Percentiles rank a stretch among this genome's conserved stretches.
Conservation (phyloP, 352 stramenopile species). For the Phytophthora sansomeana region DNA sequence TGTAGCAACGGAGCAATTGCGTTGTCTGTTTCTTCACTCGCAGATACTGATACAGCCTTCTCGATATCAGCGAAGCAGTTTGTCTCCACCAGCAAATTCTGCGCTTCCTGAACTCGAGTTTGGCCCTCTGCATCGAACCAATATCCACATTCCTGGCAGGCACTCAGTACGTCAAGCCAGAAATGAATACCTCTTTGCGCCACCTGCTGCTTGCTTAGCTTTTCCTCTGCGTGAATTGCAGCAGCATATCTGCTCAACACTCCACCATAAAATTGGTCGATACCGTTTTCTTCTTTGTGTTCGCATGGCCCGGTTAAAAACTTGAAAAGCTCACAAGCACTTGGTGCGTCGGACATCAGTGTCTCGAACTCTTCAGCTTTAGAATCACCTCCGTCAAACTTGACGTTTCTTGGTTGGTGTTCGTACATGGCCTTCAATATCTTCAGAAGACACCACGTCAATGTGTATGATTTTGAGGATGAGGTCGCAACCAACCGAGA, state of each 20-base stretch:
- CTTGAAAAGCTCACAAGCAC: conserved; percentile 31
- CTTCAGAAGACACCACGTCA: conserved; percentile 36
- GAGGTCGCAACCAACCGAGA: conserved; percentile 14
- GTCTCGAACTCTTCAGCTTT: conserved; percentile 1
- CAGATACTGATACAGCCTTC: conserved; percentile 10
- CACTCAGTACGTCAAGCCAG: conserved; percentile 41
- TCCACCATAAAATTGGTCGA: not conserved
- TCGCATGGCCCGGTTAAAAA: conserved; percentile 18
- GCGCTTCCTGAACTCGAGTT: conserved; percentile 47
- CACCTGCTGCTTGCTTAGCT: not conserved
- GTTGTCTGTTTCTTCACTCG: not conserved
- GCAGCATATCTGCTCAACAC: conserved; percentile 1
- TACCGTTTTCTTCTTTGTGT: not conserved
- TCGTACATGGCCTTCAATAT: conserved; percentile 31
- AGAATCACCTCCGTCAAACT: conserved; percentile 1
- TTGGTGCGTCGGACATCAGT: conserved; percentile 13
- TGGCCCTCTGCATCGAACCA: conserved; percentile 46
- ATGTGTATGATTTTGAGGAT: conserved; percentile 11
- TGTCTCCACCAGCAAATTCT: conserved; percentile 47
- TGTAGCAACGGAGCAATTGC: conserved; percentile 8
- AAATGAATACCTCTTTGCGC: conserved; percentile 25
- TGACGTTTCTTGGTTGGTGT: conserved; percentile 1
- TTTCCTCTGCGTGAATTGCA: not conserved
- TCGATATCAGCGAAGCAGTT: conserved; percentile 41
- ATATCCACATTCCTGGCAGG: conserved; percentile 48